These are phyloP conservation scores for Parasarocladium wereldwijsianum DNA, from an alignment of 2,329 filamentous ascomycete species.

Conservation along the genomic window DNA sequence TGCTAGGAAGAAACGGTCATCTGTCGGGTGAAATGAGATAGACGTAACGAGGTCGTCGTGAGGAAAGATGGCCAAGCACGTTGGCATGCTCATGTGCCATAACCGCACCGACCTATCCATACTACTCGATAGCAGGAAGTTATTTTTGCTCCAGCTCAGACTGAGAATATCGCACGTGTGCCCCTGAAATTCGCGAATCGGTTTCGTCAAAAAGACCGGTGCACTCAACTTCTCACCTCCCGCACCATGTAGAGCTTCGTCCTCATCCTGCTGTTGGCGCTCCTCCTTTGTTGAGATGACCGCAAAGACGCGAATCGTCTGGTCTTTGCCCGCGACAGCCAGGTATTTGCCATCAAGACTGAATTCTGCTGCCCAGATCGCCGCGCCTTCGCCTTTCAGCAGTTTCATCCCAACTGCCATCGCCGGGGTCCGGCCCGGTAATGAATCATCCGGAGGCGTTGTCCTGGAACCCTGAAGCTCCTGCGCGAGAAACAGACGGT, in stretches of 20 bases:
- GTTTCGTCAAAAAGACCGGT: slow-evolving; percentile 74
- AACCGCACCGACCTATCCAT: slow-evolving; percentile 96
- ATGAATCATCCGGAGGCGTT: slow-evolving; percentile 13
- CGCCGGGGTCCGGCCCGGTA: slow-evolving; percentile 15
- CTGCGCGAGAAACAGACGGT: slow-evolving; percentile 81
- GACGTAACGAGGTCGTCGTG: slow-evolving; percentile 93
- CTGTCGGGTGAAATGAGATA: slow-evolving; percentile 83
- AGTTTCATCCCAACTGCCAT: slow-evolving; percentile 25
- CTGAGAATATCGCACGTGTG: slow-evolving; percentile 81
- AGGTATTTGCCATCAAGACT: slow-evolving; percentile 84
- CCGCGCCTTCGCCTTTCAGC: slow-evolving; percentile 45
- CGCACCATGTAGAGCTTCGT: slow-evolving; percentile 22
- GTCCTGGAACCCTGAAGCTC: slow-evolving; percentile 54
- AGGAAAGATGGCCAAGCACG: slow-evolving; percentile 87
- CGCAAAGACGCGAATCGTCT: slow-evolving; percentile 73
- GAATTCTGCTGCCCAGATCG: slow-evolving; percentile 87
- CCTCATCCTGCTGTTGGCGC: slow-evolving; percentile 55
- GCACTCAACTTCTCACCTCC: slow-evolving; percentile 55
- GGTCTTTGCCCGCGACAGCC: slow-evolving; percentile 83
- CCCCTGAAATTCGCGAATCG: slow-evolving; percentile 64
- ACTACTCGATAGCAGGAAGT: slow-evolving; percentile 85
- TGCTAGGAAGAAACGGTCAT: slow-evolving; percentile 93
- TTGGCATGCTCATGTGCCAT: slow-evolving; percentile 76
- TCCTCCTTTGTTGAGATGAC: slow-evolving; percentile 76
- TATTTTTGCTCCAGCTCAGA: slow-evolving; percentile 98